Percentiles rank a stretch among this genome's conserved stretches.
Evolutionary conservation across 345 rosid species (phyloP).

Genomic region (Draba incana): DNA sequence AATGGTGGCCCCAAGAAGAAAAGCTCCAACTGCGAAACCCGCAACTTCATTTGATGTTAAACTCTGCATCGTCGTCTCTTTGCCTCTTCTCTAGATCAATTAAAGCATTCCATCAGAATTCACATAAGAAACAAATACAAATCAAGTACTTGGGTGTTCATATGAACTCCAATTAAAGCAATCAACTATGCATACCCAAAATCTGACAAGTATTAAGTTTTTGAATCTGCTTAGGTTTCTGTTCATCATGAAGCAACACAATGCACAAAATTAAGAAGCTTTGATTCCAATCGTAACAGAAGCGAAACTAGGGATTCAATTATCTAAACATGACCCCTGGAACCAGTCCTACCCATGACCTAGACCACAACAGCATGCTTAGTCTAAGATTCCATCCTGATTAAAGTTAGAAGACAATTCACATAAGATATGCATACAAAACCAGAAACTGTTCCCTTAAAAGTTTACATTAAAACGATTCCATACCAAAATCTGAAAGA

Average conservation of each 20-base stretch:
- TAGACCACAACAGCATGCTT: constrained; percentile 86
- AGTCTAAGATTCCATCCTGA: constrained; percentile 76
- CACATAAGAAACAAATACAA: not conserved
- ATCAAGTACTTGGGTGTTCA: not conserved
- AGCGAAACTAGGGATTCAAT: not conserved
- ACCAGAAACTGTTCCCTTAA: no score
- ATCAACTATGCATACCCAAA: not conserved
- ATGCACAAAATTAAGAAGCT: not conserved
- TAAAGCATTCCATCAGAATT: not conserved
- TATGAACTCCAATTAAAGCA: not conserved
- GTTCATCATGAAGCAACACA: no score
- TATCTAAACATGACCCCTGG: constrained; percentile 61
- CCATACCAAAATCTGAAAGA: no score
- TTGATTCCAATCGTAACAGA: not conserved
- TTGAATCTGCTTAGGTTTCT: no score
- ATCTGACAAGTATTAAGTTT: no score
- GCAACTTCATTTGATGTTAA: constrained; percentile 75
- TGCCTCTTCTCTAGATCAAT: constrained; percentile 7
- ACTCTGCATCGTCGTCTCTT: constrained; percentile 48
- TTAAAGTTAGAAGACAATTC: no score
- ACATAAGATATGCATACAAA: no score
- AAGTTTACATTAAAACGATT: no score
- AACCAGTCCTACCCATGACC: constrained; percentile 90
- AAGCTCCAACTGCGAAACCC: constrained; percentile 69
- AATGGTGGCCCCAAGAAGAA: constrained; percentile 62